phyloP scores from a whole-genome alignment of 352 stramenopile species.

The Pythium angustatum region DNA sequence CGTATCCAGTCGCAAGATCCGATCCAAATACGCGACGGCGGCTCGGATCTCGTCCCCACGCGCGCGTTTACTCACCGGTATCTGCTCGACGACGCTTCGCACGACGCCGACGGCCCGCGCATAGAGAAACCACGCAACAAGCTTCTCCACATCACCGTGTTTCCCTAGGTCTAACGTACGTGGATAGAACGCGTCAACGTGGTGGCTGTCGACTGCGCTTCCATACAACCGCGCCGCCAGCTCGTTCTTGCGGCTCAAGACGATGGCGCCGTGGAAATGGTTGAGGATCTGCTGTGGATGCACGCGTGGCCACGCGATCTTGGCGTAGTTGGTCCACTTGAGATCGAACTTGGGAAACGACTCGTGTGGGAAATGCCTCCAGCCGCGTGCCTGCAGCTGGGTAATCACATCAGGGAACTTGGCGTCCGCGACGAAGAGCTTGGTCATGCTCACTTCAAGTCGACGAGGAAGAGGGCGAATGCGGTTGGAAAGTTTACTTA shows the following conservation, averaged over 20 bases:
- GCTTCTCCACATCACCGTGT: slow-evolving; percentile 10
- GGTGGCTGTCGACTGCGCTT: background rate
- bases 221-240: slow-evolving; percentile 44
- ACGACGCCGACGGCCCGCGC: slow-evolving; percentile 38
- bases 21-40: slow-evolving; percentile 2
- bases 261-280: slow-evolving; percentile 61
- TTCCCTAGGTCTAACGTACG: slow-evolving; percentile 46
- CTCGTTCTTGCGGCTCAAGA: slow-evolving; percentile 67
- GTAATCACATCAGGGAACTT: slow-evolving; percentile 59
- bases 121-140: slow-evolving; percentile 56
- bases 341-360: slow-evolving; percentile 60
- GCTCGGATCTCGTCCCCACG: background rate
- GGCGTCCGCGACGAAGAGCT: slow-evolving; percentile 54
- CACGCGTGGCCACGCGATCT: slow-evolving; percentile 56
- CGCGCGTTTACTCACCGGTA: background rate
- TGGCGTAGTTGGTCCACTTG: slow-evolving; percentile 74
- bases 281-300: slow-evolving; percentile 52
- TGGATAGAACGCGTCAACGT: slow-evolving; percentile 54
- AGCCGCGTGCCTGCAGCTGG: slow-evolving; percentile 39
- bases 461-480: background rate
- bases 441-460: background rate
- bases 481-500: slow-evolving; percentile 1
- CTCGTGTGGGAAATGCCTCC: slow-evolving; percentile 54
- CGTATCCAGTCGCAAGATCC: slow-evolving; percentile 9
- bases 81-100: background rate